phyloP scores from a whole-genome alignment of 2,329 filamentous ascomycete genomes.

The Fusarium sp. region DNA sequence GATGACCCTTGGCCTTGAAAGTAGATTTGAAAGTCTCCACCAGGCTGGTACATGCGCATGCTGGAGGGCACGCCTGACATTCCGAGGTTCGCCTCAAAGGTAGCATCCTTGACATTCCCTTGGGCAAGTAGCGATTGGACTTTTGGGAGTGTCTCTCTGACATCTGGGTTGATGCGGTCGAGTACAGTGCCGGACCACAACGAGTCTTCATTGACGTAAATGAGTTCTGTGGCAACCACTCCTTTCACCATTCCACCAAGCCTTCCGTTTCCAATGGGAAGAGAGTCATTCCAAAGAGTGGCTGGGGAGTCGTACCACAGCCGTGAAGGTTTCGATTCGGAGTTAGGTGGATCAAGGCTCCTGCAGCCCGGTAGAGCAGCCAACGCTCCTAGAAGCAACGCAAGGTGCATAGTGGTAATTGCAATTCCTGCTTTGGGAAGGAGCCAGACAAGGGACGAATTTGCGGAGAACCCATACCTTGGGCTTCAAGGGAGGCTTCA shows the following conservation, averaged over 20 bases:
- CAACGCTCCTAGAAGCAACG: background rate
- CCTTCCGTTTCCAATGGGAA: slow-evolving; percentile 8
- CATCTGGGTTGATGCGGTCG: slow-evolving; percentile 6
- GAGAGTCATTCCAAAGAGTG: slow-evolving; percentile 6
- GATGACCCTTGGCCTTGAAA: slow-evolving; percentile 7
- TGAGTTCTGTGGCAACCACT: background rate
- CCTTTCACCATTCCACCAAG: slow-evolving; percentile 7
- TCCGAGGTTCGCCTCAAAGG: slow-evolving; percentile 9
- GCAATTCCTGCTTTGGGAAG: background rate
- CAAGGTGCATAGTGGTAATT: background rate
- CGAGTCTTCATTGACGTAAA: slow-evolving; percentile 15
- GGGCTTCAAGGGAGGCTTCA: no score
- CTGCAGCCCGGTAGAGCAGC: background rate
- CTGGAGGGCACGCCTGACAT: background rate
- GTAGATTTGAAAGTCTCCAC: slow-evolving; percentile 7
- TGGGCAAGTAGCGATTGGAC: slow-evolving; percentile 1
- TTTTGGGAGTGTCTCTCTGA: background rate
- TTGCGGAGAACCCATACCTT: no score
- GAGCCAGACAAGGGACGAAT: no score
- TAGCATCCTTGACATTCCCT: background rate
- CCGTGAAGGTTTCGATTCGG: background rate
- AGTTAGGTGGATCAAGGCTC: background rate
- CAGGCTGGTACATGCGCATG: slow-evolving; percentile 12
- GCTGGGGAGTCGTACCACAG: slow-evolving; percentile 6
- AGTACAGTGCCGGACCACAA: slow-evolving; percentile 4